Evolutionary conservation across 441 rosid genomes (phyloP), one percentile per base, ranked within the genome.

Genomic region (Omphalea diandra): DNA sequence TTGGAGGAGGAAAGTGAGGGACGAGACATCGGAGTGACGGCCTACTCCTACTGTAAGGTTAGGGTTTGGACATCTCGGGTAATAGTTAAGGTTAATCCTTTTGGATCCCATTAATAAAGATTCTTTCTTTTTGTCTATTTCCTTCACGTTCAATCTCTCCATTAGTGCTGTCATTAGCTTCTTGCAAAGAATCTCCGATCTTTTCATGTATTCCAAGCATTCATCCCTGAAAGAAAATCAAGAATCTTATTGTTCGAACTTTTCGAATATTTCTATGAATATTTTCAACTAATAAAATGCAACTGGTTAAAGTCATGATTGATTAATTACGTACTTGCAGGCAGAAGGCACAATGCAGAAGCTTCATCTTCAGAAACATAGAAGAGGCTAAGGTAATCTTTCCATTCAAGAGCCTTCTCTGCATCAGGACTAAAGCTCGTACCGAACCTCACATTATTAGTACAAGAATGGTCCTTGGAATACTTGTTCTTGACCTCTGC

Each of bases 21-120:
- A n/a, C 24, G 86, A 78, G 52, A 83, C 78, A 72, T 85, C 87
- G 1, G 87, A 82, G 62, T 83, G 88, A 14, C 82, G 86, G 35
- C 85, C 84, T 1, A 80, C 63, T 5, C 83, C 81, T 0, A 77
- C 68, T 63, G 63, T n/a, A n/a, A n/a, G n/a, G n/a, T n/a, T n/a
- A n/a, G n/a, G n/a, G n/a, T n/a, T n/a, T n/a, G n/a, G n/a, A n/a
- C n/a, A n/a, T n/a, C n/a, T n/a, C n/a, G n/a, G n/a, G n/a, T n/a
- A n/a, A n/a, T n/a, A n/a, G n/a, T n/a, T n/a, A n/a, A n/a, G n/a
- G n/a, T n/a, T n/a, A n/a, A n/a, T n/a, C n/a, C n/a, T n/a, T n/a
- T n/a, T n/a, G n/a, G n/a, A n/a, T n/a, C n/a, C n/a, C n/a, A n/a
- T n/a, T n/a, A n/a, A n/a, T n/a, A n/a, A n/a, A n/a, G n/a, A n/a